These are phyloP conservation scores for Neopestalotiopsis clavispora DNA, from an alignment of 2,329 filamentous ascomycete genomes.

Conservation along the genomic window DNA sequence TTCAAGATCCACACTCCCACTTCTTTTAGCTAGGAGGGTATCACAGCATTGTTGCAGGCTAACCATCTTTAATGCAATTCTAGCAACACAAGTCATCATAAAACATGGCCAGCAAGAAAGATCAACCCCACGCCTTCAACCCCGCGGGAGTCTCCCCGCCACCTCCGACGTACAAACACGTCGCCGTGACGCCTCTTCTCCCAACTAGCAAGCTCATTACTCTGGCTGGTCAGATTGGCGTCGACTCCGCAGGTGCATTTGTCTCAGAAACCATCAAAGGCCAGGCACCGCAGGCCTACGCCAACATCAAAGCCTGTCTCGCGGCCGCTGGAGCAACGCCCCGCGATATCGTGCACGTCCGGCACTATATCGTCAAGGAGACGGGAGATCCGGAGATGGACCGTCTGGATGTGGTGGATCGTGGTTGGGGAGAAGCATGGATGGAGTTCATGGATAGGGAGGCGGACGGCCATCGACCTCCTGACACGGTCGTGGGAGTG, in stretches of 20 bases:
- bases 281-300: slow-evolving; percentile 1
- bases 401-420: slow-evolving; percentile 5
- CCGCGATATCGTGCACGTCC: slow-evolving; percentile 6
- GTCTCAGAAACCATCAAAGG: background rate
- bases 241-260: background rate
- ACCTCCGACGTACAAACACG: slow-evolving; percentile 12
- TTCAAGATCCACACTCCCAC: too few species aligned
- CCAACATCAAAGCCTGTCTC: slow-evolving; percentile 7
- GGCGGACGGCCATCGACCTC: background rate
- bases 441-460: slow-evolving; percentile 4
- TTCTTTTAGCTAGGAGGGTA: too few species aligned
- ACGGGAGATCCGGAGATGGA: background rate
- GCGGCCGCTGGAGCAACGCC: slow-evolving; percentile 6
- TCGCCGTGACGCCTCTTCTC: slow-evolving; percentile 4
- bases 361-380: slow-evolving; percentile 10
- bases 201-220: slow-evolving; percentile 1
- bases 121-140: slow-evolving; percentile 11
- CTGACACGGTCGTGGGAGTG: slow-evolving; percentile 9
- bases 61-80: too few species aligned
- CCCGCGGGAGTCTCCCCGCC: slow-evolving; percentile 2
- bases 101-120: background rate
- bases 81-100: too few species aligned
- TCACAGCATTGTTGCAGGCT: too few species aligned
- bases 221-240: background rate
- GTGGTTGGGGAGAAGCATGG: slow-evolving; percentile 8